These are phyloP conservation scores for Clarireedia paspali DNA, from an alignment of 2,329 filamentous ascomycete genomes.

Conservation along the genomic window DNA sequence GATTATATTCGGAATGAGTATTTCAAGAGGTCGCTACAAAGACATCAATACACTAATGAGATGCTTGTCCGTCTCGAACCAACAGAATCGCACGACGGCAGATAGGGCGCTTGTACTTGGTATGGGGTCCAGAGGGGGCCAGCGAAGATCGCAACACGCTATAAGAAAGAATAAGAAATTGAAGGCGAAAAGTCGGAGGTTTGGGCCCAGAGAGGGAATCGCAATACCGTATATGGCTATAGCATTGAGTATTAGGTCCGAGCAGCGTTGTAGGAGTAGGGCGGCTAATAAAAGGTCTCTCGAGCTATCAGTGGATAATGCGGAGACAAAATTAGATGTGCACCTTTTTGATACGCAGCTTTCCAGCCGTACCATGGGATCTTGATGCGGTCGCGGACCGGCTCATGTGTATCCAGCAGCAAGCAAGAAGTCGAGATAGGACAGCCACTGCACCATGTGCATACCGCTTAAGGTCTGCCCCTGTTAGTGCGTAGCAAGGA, in stretches of 20 bases:
- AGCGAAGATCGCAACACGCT: conserved; percentile 22
- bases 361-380: conserved; percentile 35
- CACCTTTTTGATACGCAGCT: conserved; percentile 15
- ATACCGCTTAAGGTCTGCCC: conserved; percentile 30
- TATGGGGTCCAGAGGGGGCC: conserved; percentile 19
- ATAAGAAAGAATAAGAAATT: conserved; percentile 14
- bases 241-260: conserved; percentile 17
- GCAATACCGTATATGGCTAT: conserved; percentile 33
- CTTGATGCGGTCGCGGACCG: conserved; percentile 39
- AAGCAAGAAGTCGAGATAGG: conserved; percentile 21
- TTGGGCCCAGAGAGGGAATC: conserved; percentile 22
- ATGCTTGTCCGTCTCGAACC: conserved; percentile 3
- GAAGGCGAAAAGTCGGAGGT: conserved; percentile 11
- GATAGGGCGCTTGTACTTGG: conserved; percentile 23
- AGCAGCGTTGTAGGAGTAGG: conserved; percentile 29
- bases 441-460: conserved; percentile 27
- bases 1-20: conserved; percentile 4
- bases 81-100: conserved; percentile 5
- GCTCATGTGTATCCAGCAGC: conserved; percentile 28
- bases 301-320: conserved; percentile 36
- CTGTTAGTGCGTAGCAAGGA: conserved; percentile 8
- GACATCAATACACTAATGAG: conserved; percentile 8
- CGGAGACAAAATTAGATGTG: conserved; percentile 25
- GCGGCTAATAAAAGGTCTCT: conserved; percentile 37
- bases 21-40: conserved; percentile 15